Evolutionary conservation across 2,329 filamentous ascomycete genomes (phyloP), one percentile per base, ranked within the genome.

Genomic region (Colletotrichum spinosum): DNA sequence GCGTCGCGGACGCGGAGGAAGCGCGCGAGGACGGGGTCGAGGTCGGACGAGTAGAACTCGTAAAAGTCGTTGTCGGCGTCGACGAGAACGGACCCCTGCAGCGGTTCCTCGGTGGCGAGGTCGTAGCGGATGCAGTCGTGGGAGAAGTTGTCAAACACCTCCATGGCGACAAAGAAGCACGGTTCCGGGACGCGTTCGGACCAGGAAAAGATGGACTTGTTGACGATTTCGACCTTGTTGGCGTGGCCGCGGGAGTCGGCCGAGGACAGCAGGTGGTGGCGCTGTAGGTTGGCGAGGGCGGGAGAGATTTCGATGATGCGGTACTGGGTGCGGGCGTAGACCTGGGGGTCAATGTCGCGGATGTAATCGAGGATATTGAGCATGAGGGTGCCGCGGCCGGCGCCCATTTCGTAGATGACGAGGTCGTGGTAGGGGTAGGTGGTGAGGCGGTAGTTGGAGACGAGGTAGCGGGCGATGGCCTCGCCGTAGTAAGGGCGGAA

Each of bases 331-430:
- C 96, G 90, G 72, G 92, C 91, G 79, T 99, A 99, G 38, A 99
- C 95, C 69, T 94, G 92, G 0, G 94, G 93, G 72, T 98, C 92
- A 49, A 90, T 86, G 69, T 92, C 90, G 68, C 94, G 92, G 76
- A 99, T 97, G 3, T 97, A 97, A 83, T 99, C 95, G 67, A 99
- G 86, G 63, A 99, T 94, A 78, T 99, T 99, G 75, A 96, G 86
- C 96, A 99, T 99, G 75, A 99, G 87, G 0, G 97, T 99, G 68
- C 96, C 96, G 73, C 97, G 95, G 72, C 96, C 96, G 44, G 96
- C 96, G 56, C 96, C 96, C 92, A 99, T 97, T 78, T 99, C 96
- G 85, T 97, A 99, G 77, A 99, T 97, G 72, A 97, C 92, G 56
- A 99, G 87, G 79, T 99, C 96, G 79, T 97, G 90, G 82, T 98